These are phyloP conservation scores for Azolla pinnata DNA, from an alignment of 75 land plant genomes.

Conservation along the genomic window DNA sequence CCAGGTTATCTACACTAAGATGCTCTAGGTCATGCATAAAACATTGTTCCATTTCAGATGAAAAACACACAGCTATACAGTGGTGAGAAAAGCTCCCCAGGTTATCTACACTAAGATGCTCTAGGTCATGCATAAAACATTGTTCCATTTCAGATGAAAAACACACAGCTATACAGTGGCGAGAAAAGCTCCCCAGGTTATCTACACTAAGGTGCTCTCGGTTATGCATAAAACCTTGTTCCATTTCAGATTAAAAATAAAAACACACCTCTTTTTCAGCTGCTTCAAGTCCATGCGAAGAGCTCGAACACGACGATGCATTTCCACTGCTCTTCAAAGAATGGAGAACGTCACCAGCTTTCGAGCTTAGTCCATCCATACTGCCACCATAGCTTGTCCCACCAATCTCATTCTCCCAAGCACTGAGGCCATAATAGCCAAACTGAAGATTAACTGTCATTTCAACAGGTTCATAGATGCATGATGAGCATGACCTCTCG, in stretches of 20 bases:
- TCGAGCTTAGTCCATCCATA: slow-evolving; percentile 33
- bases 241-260: too few species aligned
- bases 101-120: not conserved
- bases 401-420: slow-evolving; percentile 69
- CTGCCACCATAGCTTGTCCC: slow-evolving; percentile 61
- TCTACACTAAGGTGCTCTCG: too few species aligned
- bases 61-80: too few species aligned
- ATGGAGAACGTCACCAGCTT: slow-evolving; percentile 27
- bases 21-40: too few species aligned
- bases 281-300: slow-evolving; percentile 56
- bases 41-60: too few species aligned
- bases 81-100: too few species aligned
- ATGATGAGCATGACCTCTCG: slow-evolving; percentile 43
- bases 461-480: slow-evolving; percentile 34
- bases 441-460: slow-evolving; percentile 82
- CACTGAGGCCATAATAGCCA: slow-evolving; percentile 84
- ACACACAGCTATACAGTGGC: too few species aligned
- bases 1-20: too few species aligned
- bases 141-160: not conserved
- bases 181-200: too few species aligned
- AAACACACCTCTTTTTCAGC: slow-evolving; percentile 63
- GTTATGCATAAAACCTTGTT: too few species aligned
- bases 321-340: slow-evolving; percentile 31
- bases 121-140: not conserved
- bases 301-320: slow-evolving; percentile 61